phyloP scores from a whole-genome alignment of 2,329 filamentous ascomycete genomes.

The Pseudogymnoascus sp. region DNA sequence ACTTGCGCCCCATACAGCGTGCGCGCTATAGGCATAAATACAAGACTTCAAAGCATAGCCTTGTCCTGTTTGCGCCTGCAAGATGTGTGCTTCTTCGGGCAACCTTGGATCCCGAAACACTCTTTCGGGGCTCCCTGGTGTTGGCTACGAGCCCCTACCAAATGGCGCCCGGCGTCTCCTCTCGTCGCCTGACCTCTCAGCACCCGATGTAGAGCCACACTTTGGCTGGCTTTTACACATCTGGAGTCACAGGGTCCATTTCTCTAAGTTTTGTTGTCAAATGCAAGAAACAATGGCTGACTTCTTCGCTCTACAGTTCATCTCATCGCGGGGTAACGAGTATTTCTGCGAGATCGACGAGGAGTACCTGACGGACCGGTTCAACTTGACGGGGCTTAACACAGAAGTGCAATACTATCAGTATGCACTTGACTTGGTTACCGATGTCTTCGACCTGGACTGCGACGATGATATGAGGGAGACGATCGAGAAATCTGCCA shows the following conservation, averaged over 20 bases:
- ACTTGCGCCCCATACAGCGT: background rate
- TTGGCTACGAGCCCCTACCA: background rate
- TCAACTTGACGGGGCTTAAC: conserved; percentile 95
- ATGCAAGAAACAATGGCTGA: background rate
- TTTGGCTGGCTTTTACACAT: background rate
- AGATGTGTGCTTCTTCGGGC: background rate
- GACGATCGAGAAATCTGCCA: conserved; percentile 92
- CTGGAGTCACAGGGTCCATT: background rate
- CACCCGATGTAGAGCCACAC: background rate
- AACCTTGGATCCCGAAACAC: background rate
- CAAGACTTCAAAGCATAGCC: background rate
- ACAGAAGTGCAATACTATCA: conserved; percentile 98
- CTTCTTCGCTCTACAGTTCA: conserved; percentile 52
- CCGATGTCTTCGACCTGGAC: conserved; percentile 96
- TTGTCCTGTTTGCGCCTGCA: background rate
- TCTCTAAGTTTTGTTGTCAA: background rate
- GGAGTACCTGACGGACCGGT: conserved; percentile 94
- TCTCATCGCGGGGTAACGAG: conserved; percentile 93
- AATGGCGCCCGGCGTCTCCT: background rate
- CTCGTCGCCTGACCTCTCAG: background rate
- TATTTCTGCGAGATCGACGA: conserved; percentile 99
- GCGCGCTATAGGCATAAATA: background rate
- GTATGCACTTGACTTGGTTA: conserved; percentile 94
- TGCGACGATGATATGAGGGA: conserved; percentile 98
- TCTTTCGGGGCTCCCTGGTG: background rate